Conservation (phyloP, 2,329 filamentous ascomycete genomes). For the Cordyceps militaris region DNA sequence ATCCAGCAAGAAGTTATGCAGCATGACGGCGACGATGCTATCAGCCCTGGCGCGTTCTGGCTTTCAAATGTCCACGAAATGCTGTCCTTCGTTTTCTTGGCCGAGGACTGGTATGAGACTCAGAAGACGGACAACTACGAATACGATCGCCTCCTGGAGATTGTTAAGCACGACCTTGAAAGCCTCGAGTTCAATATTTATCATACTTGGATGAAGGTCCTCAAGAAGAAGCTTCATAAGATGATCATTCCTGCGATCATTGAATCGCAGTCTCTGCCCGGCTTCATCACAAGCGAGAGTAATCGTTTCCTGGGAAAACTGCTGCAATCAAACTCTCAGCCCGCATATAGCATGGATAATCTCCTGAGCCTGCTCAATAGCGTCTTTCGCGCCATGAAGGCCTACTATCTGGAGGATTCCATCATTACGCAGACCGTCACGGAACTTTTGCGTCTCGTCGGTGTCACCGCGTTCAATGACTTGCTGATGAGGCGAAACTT, state of each 20-base stretch:
- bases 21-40: conserved; percentile 92
- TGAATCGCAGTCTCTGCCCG: conserved; percentile 94
- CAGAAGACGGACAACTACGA: conserved; percentile 99
- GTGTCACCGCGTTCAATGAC: conserved; percentile 97
- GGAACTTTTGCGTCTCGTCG: conserved; percentile 84
- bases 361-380: conserved; percentile 91
- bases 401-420: conserved; percentile 91
- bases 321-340: conserved; percentile 78
- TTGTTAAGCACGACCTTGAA: conserved; percentile 98
- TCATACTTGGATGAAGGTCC: conserved; percentile 99
- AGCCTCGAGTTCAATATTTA: conserved; percentile 99
- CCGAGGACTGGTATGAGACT: conserved; percentile 98
- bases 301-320: conserved; percentile 98
- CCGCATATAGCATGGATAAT: conserved; percentile 99
- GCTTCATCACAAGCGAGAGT: conserved; percentile 97
- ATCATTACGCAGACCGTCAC: conserved; percentile 96
- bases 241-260: conserved; percentile 99
- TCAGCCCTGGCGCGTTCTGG: conserved; percentile 98
- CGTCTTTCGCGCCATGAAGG: conserved; percentile 98
- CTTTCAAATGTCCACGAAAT: conserved; percentile 99
- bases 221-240: conserved; percentile 99
- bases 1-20: conserved; percentile 99
- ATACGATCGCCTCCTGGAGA: conserved; percentile 93
- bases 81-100: conserved; percentile 98
- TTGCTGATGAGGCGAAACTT: conserved; percentile 97